phyloP scores from a whole-genome alignment of 2,329 filamentous ascomycete genomes.

The Trichoderma arundinaceum region DNA sequence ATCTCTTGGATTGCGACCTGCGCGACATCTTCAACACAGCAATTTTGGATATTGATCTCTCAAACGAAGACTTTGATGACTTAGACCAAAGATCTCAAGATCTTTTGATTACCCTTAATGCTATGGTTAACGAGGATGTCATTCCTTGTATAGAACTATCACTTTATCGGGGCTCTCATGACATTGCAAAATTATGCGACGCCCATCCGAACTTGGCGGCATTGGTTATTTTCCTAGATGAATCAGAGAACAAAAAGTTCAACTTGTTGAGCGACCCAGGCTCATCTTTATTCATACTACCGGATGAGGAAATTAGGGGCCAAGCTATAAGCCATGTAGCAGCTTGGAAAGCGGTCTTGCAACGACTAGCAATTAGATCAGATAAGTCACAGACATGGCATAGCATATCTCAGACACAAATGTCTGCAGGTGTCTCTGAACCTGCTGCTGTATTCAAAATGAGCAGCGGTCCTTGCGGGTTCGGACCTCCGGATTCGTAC shows the following conservation, averaged over 20 bases:
- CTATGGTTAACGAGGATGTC: constrained; percentile 2
- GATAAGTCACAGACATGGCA: background rate
- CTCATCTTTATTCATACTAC: background rate
- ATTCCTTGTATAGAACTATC: background rate
- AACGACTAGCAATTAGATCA: background rate
- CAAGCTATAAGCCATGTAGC: background rate
- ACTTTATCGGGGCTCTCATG: background rate
- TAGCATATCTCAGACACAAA: background rate
- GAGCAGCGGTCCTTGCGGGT: too few relatives aligned
- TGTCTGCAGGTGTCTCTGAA: background rate
- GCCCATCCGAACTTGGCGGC: constrained; percentile 1
- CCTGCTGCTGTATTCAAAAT: too few relatives aligned
- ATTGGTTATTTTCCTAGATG: background rate
- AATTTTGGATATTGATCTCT: constrained; percentile 1
- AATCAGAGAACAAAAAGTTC: background rate
- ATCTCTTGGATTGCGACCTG: constrained; percentile 23
- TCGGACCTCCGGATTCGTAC: too few relatives aligned
- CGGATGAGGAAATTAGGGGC: background rate
- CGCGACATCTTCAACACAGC: constrained; percentile 7
- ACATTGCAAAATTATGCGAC: background rate
- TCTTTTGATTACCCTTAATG: background rate
- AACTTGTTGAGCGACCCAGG: background rate
- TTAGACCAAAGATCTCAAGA: background rate
- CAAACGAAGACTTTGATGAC: background rate
- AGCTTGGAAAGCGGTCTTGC: constrained; percentile 4